Base-by-base conservation (phyloP, 305 asterid genomes). In the Fraxinus sp. region DNA sequence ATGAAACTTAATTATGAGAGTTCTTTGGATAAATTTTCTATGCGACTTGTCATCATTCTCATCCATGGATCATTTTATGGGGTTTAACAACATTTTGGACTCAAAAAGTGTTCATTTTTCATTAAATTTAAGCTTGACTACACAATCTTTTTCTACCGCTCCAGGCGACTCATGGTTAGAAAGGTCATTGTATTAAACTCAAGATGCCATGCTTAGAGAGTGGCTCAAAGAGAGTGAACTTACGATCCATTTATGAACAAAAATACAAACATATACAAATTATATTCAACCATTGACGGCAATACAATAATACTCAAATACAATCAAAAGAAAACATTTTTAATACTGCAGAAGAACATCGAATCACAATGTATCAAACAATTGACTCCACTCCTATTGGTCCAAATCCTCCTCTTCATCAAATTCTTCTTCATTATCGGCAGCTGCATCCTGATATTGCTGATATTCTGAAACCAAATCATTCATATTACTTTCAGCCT, bases 381-480 rank as follows among this genome's bases (percentile, higher is more conserved):
- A 52, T 18, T 26, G 28, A 55, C 1, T 24, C 71, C 55, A 22
- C 71, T 6, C 7, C 28, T 74, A 71, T 41, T 36, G 46, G 24
- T 80, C 84, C 73, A 22, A 79, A 37, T 83, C 88, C 20, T 81
- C 84, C 24, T 86, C 84, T 18, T 86, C 91, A 20, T 86, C 24
- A 22, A 22, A 22, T 22, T 22, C 24, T 22, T 22, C 24, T 22
- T 22, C 89, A 55, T 79, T 83, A 80, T 80, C 83, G 30, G 91
- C 90, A 52, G 72, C 83, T 1, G 91, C 91, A 84, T 89, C 91
- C 33, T 89, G 91, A 78, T 89, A 89, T 59, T 89, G 91, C 75
- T 89, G 91, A 84, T 89, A 89, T 77, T 89, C 91, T 0, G 91
- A 87, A 57, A 89, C 91, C 88, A 89, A 62, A 87, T 89, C 91